A percentile compares a stretch with the other conserved stretches of the same genome.
phyloP scores from a whole-genome alignment of 2,329 filamentous ascomycete species.

The Incumbomyces delicatus region DNA sequence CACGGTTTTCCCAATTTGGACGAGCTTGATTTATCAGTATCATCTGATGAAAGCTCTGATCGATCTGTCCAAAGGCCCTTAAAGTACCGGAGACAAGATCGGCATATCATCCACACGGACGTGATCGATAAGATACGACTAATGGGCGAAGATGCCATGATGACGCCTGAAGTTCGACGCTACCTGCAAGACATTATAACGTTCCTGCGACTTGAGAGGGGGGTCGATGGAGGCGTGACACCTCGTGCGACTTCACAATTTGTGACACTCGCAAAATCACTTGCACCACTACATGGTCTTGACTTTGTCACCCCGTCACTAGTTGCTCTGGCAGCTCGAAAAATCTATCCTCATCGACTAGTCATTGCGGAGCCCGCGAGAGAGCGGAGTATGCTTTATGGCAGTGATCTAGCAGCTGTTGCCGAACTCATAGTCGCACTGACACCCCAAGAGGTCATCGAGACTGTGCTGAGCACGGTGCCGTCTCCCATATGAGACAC shows the following conservation, averaged over 20 bases:
- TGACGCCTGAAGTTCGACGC: constrained; percentile 67
- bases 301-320: constrained; percentile 76
- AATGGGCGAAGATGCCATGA: constrained; percentile 48
- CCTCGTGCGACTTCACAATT: constrained; percentile 72
- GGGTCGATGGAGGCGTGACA: constrained; percentile 67
- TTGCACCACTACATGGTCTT: constrained; percentile 73
- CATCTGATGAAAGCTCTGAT: constrained; percentile 25
- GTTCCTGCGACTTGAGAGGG: constrained; percentile 80
- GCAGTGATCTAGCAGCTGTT: constrained; percentile 67
- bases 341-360: constrained; percentile 81
- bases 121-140: constrained; percentile 49
- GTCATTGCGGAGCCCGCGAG: constrained; percentile 56
- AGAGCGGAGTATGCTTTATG: constrained; percentile 89
- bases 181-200: constrained; percentile 83
- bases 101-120: constrained; percentile 2
- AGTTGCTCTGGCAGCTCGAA: constrained; percentile 69
- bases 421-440: constrained; percentile 30
- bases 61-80: constrained; percentile 7
- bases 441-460: constrained; percentile 53
- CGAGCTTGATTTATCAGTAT: constrained; percentile 38
- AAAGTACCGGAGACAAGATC: not conserved
- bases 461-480: constrained; percentile 52
- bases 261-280: constrained; percentile 54
- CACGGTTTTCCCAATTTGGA: constrained; percentile 70
- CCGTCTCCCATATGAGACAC: constrained; percentile 37